Evolutionary conservation across 139 green algal species (phyloP).

Genomic region (Nannochloris sp.): DNA sequence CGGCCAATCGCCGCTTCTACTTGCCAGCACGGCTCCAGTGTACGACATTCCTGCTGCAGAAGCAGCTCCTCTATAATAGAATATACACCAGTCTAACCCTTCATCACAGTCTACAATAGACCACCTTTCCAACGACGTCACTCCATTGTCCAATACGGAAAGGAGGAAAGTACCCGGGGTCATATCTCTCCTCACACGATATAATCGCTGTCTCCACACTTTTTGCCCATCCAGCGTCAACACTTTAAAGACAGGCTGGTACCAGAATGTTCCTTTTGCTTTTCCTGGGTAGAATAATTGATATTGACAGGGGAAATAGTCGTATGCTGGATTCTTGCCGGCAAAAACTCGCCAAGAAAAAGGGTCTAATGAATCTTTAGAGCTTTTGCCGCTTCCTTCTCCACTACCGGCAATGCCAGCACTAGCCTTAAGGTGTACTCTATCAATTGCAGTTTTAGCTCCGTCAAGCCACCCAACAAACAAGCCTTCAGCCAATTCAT

Average conservation of each 20-base stretch:
- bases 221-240: slow-evolving; percentile 59
- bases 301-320: slow-evolving; percentile 85
- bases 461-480: slow-evolving; percentile 49
- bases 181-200: slow-evolving; percentile 57
- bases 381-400: background rate
- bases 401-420: too few species aligned
- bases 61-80: slow-evolving; percentile 25
- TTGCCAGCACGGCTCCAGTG: slow-evolving; percentile 32
- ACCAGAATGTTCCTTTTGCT: slow-evolving; percentile 68
- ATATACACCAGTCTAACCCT: slow-evolving; percentile 56
- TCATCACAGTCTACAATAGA: slow-evolving; percentile 81
- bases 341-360: slow-evolving; percentile 61
- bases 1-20: slow-evolving; percentile 26
- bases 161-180: slow-evolving; percentile 67
- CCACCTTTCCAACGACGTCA: slow-evolving; percentile 80
- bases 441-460: background rate
- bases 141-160: slow-evolving; percentile 88
- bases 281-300: slow-evolving; percentile 80
- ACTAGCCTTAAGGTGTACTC: too few species aligned
- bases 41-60: slow-evolving; percentile 19
- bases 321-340: slow-evolving; percentile 67
- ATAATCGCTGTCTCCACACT: slow-evolving; percentile 79
- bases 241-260: slow-evolving; percentile 76
- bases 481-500: slow-evolving; percentile 70
- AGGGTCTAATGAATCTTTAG: background rate